Conservation (phyloP, 2,329 filamentous ascomycete species). For the Fusarium sp. region DNA sequence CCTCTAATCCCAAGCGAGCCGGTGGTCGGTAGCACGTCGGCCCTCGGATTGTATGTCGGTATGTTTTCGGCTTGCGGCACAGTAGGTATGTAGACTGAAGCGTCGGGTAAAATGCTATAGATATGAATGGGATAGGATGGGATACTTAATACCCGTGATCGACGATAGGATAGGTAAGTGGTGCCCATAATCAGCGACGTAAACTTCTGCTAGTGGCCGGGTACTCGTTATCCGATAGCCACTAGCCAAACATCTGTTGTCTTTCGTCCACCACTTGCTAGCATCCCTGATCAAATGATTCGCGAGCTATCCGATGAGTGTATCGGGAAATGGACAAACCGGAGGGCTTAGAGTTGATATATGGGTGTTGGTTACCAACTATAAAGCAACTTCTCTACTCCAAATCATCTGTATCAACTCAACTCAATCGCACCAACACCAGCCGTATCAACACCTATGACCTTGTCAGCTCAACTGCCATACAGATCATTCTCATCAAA, state of each 20-base stretch:
- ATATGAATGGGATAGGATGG: background rate
- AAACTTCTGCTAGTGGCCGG: background rate
- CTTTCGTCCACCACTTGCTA: background rate
- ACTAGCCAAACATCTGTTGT: background rate
- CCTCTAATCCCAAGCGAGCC: no score
- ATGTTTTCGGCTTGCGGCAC: background rate
- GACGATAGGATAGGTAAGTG: background rate
- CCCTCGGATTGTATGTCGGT: background rate
- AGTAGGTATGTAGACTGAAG: background rate
- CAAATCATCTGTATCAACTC: background rate
- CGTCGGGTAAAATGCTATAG: background rate
- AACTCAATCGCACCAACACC: background rate
- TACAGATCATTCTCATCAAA: background rate
- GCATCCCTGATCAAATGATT: background rate
- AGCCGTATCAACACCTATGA: background rate
- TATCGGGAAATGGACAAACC: background rate
- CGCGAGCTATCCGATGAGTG: background rate
- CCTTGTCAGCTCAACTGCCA: background rate
- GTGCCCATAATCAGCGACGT: background rate
- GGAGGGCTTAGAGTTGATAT: background rate
- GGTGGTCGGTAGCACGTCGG: background rate
- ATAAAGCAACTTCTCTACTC: background rate
- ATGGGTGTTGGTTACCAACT: background rate
- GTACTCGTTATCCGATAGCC: background rate
- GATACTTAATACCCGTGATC: background rate